Evolutionary conservation across 805 yeast genomes (phyloP), one percentile per base, ranked within the genome.

Genomic region (Blastobotrys mokoenaii): DNA sequence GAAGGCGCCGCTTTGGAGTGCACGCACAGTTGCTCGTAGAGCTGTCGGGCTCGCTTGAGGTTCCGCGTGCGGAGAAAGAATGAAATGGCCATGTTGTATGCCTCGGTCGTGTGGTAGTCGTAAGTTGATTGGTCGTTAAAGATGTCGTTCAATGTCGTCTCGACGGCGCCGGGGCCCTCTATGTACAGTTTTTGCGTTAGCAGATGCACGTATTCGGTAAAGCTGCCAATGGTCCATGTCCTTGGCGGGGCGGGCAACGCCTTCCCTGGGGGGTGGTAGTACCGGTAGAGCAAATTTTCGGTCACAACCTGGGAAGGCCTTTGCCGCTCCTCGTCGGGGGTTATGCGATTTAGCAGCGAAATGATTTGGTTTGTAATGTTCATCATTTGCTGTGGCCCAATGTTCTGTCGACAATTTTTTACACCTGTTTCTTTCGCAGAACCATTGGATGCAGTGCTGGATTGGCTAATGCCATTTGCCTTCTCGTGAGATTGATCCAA

Each of bases 31-130:
- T 46, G 47, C 11, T 38, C 30, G 32, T 48, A 44, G n/a, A 54
- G 45, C 41, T 51, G 51, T 14, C 52, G 44, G 15, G 51, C 54
- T 7, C 47, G 43, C 16, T 49, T 39, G 7, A 51, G 32, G 27
- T 50, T 37, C 37, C 41, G 22, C n/a, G 29, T 35, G 11, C 54
- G 34, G 8, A 44, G 34, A 30, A 51, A 49, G 40, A 50, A 54
- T n/a, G 44, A 41, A 22, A 55, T 52, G 12, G 51, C 58, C 15
- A 34, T 17, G 32, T 55, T 54, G 45, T 38, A 55, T 11, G 54
- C 53, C 22, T 47, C 51, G 4, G 44, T 35, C 3, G 51, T 40
- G 10, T 46, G 45, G 10, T 22, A 22, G 27, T 22, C 27, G 27
- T 22, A 22, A 22, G 27, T 22, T 4, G 27, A 22, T 4, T 22